Conservation (phyloP, 768 basidiomycete genomes). For the Naganishia antarctica region DNA sequence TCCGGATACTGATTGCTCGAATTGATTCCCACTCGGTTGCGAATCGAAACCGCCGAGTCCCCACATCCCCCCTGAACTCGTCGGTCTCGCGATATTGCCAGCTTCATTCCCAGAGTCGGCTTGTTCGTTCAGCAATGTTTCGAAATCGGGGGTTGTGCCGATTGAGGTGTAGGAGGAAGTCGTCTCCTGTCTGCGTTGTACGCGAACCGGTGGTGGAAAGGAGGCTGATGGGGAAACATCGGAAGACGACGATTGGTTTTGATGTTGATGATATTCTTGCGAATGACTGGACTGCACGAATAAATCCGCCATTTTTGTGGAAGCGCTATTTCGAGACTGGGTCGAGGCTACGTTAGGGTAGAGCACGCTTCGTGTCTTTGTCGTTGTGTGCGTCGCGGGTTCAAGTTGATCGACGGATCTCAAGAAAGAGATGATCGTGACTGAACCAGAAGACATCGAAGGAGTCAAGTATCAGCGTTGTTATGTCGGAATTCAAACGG, state of each 20-base stretch:
- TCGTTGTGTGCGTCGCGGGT: no score
- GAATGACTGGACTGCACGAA: background rate
- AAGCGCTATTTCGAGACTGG: no score
- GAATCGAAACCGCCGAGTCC: background rate
- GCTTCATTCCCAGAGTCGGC: constrained; percentile 7
- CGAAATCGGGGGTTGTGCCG: constrained; percentile 11
- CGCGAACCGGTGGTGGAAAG: background rate
- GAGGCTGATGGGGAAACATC: background rate
- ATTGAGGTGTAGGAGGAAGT: constrained; percentile 20
- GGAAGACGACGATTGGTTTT: background rate
- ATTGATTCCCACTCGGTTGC: background rate
- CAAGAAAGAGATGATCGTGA: no score
- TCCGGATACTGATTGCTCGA: background rate
- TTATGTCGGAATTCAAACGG: no score
- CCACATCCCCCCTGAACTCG: background rate
- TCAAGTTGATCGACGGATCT: no score
- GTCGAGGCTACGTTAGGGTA: no score
- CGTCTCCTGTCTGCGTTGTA: constrained; percentile 12
- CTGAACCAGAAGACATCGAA: no score
- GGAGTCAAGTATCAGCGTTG: no score
- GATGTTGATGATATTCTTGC: background rate
- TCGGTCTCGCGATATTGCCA: background rate
- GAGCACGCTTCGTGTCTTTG: no score
- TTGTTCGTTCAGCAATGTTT: constrained; percentile 8
- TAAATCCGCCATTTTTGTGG: background rate